Evolutionary conservation across 805 yeast genomes (phyloP).

Genomic region (Yarrowia sp.): DNA sequence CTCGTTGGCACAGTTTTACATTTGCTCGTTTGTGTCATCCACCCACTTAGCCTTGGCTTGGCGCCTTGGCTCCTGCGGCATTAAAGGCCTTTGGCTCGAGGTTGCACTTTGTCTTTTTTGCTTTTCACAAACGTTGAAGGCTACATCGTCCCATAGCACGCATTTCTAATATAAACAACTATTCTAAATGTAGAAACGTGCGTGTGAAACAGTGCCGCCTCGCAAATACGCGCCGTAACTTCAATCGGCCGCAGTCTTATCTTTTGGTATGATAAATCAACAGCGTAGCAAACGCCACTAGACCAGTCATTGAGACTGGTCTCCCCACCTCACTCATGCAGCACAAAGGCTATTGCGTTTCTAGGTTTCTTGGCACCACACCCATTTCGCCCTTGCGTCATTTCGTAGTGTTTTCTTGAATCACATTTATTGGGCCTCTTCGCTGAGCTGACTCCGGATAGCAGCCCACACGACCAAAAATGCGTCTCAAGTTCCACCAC

Average conservation of each 20-base stretch:
- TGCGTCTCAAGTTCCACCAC: constrained; percentile 17
- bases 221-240: no score
- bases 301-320: background rate
- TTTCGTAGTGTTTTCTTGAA: background rate
- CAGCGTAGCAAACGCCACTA: no score
- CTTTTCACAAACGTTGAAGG: background rate
- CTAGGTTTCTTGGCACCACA: constrained; percentile 21
- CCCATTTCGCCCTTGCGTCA: constrained; percentile 19
- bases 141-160: background rate
- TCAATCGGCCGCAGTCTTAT: no score
- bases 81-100: background rate
- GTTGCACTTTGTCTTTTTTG: background rate
- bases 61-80: constrained; percentile 23
- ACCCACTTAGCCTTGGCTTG: constrained; percentile 4
- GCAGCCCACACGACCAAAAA: background rate
- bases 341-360: background rate
- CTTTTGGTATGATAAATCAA: no score
- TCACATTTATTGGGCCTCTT: constrained; percentile 2
- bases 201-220: no score
- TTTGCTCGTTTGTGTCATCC: background rate
- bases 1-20: no score
- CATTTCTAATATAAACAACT: background rate
- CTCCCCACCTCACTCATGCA: constrained; percentile 7
- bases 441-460: background rate
- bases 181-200: background rate